Conservation (phyloP, 805 yeast genomes). For the Ogataea wickerhamii region DNA sequence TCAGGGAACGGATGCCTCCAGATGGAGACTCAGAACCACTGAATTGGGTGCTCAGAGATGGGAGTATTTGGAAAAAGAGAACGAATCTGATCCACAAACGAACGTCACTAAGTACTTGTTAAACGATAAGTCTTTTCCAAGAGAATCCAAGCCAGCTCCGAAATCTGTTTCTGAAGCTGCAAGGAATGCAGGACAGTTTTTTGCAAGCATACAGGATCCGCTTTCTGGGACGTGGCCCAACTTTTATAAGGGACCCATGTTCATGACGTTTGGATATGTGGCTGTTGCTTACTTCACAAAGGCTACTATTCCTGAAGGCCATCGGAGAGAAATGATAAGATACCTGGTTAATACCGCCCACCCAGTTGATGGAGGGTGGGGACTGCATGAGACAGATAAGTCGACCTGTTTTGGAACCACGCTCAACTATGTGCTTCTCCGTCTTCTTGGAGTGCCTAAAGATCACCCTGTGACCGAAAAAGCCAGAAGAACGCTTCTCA, state of each 20-base stretch:
- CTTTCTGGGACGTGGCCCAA: constrained; percentile 83
- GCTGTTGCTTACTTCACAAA: constrained; percentile 68
- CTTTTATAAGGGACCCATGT: constrained; percentile 98
- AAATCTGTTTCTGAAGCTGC: constrained; percentile 51
- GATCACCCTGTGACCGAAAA: constrained; percentile 74
- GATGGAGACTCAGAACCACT: constrained; percentile 75
- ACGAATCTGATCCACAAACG: constrained; percentile 48
- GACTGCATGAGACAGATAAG: constrained; percentile 86
- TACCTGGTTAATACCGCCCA: constrained; percentile 89
- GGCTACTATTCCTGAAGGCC: constrained; percentile 63
- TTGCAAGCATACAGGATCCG: constrained; percentile 66
- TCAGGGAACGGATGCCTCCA: constrained; percentile 59
- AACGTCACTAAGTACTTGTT: constrained; percentile 52
- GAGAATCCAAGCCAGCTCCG: constrained; percentile 30
- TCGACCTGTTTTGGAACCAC: constrained; percentile 94
- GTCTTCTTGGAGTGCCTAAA: constrained; percentile 72
- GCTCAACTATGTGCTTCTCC: constrained; percentile 75
- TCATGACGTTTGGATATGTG: constrained; percentile 87
- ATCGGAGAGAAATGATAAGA: constrained; percentile 67
- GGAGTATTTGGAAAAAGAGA: constrained; percentile 54
- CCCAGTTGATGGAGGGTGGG: constrained; percentile 99
- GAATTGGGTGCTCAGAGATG: constrained; percentile 77
- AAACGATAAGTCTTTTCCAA: constrained; percentile 19
- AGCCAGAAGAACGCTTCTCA: constrained; percentile 67
- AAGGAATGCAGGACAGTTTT: constrained; percentile 68